phyloP scores from a whole-genome alignment of 768 basidiomycete genomes.

The Podaxis sp. region DNA sequence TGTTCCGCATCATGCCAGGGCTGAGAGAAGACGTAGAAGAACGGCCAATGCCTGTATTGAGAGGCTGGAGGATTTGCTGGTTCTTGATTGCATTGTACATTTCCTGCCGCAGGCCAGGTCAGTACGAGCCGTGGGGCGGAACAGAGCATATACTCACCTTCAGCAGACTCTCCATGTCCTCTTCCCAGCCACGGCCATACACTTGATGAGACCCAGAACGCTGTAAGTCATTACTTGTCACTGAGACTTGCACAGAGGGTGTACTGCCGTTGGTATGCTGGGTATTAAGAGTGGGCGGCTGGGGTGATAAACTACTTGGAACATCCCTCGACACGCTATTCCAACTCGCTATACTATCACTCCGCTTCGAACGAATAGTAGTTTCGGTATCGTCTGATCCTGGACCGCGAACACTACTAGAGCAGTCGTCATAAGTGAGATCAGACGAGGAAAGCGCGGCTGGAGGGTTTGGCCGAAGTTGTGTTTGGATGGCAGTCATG shows the following conservation, averaged over 20 bases:
- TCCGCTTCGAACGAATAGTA: slow-evolving; percentile 63
- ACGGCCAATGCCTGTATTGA: slow-evolving; percentile 46
- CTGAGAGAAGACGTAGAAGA: slow-evolving; percentile 57
- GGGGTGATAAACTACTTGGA: slow-evolving; percentile 33
- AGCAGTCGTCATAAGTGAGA: slow-evolving; percentile 62
- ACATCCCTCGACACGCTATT: slow-evolving; percentile 72
- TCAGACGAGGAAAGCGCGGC: slow-evolving; percentile 58
- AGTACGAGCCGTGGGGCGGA: neutral
- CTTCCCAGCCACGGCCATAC: slow-evolving; percentile 77
- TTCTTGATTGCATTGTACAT: slow-evolving; percentile 92
- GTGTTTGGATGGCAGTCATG: slow-evolving; percentile 79
- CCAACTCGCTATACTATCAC: slow-evolving; percentile 85
- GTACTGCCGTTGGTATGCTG: slow-evolving; percentile 60
- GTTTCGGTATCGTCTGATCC: slow-evolving; percentile 61
- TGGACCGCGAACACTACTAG: slow-evolving; percentile 54
- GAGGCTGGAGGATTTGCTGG: slow-evolving; percentile 87
- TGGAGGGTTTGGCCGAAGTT: slow-evolving; percentile 56
- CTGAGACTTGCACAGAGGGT: slow-evolving; percentile 59
- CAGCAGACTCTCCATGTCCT: slow-evolving; percentile 81
- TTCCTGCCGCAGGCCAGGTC: slow-evolving; percentile 51
- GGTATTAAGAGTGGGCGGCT: slow-evolving; percentile 28
- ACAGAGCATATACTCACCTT: slow-evolving; percentile 37
- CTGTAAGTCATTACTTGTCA: slow-evolving; percentile 31
- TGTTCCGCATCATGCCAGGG: slow-evolving; percentile 61
- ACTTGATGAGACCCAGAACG: slow-evolving; percentile 30